These are phyloP conservation scores for Lonicera japonica DNA, from an alignment of 129 eudicot genomes.

Conservation along the genomic window DNA sequence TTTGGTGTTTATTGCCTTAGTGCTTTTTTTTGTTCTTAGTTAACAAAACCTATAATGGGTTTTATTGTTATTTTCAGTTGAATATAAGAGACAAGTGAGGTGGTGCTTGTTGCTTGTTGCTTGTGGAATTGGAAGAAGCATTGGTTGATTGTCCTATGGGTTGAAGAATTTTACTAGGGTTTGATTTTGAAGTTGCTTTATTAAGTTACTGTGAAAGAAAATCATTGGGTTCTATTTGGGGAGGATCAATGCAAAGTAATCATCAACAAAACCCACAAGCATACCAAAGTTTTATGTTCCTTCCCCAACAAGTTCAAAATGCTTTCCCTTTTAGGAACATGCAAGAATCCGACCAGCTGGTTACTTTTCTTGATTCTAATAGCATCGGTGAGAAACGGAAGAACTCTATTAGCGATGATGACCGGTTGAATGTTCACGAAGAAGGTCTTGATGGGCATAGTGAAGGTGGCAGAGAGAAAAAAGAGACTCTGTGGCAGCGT, in stretches of 20 bases:
- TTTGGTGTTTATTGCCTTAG: no score
- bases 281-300: neutral
- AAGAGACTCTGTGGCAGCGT: neutral
- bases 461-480: constrained; percentile 4
- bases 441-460: neutral
- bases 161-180: no score
- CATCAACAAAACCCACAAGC: neutral
- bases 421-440: neutral
- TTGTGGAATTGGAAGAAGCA: no score
- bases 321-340: neutral
- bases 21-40: no score
- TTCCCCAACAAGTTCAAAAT: neutral
- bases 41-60: no score
- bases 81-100: no score
- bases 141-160: no score
- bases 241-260: neutral
- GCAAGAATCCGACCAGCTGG: neutral
- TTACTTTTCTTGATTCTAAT: neutral
- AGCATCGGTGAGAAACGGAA: neutral
- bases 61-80: no score
- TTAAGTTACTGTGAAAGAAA: no score
- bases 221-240: no score
- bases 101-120: no score
- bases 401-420: neutral
- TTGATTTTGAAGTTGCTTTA: no score